Evolutionary conservation across 805 yeast species (phyloP), one percentile per base, ranked within the genome.

Genomic region (Clavispora carvajalis): DNA sequence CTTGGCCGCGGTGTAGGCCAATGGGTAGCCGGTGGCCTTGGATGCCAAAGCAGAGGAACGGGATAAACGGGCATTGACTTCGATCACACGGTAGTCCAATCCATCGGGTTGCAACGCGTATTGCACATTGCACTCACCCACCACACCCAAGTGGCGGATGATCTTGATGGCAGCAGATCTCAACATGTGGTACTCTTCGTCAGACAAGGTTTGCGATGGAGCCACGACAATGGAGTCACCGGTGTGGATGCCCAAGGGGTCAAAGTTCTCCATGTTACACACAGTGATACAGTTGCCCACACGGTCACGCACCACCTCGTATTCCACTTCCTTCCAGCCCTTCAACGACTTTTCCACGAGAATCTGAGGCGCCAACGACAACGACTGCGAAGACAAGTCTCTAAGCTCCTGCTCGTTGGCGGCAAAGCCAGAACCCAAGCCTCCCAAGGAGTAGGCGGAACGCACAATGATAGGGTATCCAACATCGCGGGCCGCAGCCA

Each of bases 151-250:
- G 62, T 91, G 99, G 67, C 98, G 82, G 54, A 91, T 93, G 48
- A 91, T 95, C 50, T 91, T 93, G 53, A 93, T 93, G 35, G 99
- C 99, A 34, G 99, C 88, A 38, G 97, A 85, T 72, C 99, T 82
- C 61, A 91, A 76, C 98, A 93, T 93, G 71, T 91, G 87, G 72
- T 90, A 91, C 59, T 91, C 99, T 63, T 87, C 96, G 62, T 91
- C 98, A 15, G 96, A 85, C 49, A 91, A 72, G 33, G 99, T 91
- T 73, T 91, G 99, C 33, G 97, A 90, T 37, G 99, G 99, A 40
- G 99, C 99, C 58, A 91, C 96, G 42, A 91, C 99, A 58, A 91
- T 93, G 40, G 98, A 93, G 66, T 91, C 99, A 76, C 99, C 99
- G 45, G 99, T 91, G 63, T 91, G 99, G 58, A 91, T 90, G 63